phyloP scores from a whole-genome alignment of 108 stramenopile species.

The Fistulifera pelliculosa region DNA sequence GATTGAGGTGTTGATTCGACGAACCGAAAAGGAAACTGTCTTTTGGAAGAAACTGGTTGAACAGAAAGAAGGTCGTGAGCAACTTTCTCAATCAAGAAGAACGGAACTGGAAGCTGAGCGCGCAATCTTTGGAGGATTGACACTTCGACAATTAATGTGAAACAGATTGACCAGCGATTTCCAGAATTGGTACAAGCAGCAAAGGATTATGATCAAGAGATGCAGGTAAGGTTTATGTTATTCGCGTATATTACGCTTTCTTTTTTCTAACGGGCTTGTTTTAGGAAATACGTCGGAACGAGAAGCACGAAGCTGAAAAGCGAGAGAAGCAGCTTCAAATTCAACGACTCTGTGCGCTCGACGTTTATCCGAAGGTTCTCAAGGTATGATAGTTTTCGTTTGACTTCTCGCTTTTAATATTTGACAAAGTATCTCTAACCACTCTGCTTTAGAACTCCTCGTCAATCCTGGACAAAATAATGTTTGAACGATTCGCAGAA shows the following conservation, averaged over 20 bases:
- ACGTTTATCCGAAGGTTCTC: too few species aligned
- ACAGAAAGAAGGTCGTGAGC: neutral
- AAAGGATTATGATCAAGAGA: conserved; percentile 1
- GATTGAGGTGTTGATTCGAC: conserved; percentile 6
- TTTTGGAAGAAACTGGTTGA: conserved; percentile 14
- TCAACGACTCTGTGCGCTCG: neutral
- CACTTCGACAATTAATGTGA: conserved; percentile 15
- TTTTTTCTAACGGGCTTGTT: too few species aligned
- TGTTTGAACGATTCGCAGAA: too few species aligned
- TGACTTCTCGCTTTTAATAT: too few species aligned
- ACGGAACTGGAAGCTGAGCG: conserved; percentile 10
- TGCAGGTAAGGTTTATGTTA: too few species aligned
- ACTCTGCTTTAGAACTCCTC: too few species aligned
- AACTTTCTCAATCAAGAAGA: neutral
- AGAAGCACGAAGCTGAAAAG: neutral
- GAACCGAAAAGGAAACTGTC: conserved; percentile 14
- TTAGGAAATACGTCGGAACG: neutral
- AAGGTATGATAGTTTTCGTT: too few species aligned
- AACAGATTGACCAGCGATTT: conserved; percentile 25
- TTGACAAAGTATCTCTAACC: too few species aligned
- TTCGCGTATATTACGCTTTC: too few species aligned
- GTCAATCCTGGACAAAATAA: too few species aligned
- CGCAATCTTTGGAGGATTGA: conserved; percentile 11
- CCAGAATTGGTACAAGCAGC: conserved; percentile 8
- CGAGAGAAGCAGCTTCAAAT: conserved; percentile 18